phyloP scores from a whole-genome alignment of 1,139 yeast species.

The Schizosaccharomyces versatilis region DNA sequence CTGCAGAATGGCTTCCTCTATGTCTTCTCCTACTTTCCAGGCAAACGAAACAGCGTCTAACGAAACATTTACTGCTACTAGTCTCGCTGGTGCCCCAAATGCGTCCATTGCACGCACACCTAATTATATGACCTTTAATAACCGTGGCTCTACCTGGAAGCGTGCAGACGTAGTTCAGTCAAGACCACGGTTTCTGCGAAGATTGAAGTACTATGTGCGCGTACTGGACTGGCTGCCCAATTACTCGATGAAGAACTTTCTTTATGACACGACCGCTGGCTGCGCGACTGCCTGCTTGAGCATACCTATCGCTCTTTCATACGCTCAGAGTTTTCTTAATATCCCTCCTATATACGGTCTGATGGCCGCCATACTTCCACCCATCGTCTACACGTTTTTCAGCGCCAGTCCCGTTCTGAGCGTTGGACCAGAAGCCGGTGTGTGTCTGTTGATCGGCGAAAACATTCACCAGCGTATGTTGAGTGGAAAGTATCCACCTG shows the following conservation, averaged over 20 bases:
- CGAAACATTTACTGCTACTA: too few relatives aligned
- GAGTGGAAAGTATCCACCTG: slow-evolving; percentile 13
- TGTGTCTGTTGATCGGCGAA: slow-evolving; percentile 76
- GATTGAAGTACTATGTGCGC: slow-evolving; percentile 43
- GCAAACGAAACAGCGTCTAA: too few relatives aligned
- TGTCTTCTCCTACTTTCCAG: too few relatives aligned
- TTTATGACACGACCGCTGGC: slow-evolving; percentile 67
- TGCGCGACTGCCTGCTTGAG: slow-evolving; percentile 76
- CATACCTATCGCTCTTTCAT: slow-evolving; percentile 70
- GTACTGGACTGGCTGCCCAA: slow-evolving; percentile 56
- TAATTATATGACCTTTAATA: background rate
- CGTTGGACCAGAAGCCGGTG: slow-evolving; percentile 92
- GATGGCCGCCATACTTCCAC: slow-evolving; percentile 61
- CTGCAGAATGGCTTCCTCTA: too few relatives aligned
- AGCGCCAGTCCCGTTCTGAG: slow-evolving; percentile 94
- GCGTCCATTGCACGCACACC: background rate
- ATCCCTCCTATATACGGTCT: slow-evolving; percentile 78
- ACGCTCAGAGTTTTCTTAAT: slow-evolving; percentile 74
- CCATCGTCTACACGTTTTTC: slow-evolving; percentile 54
- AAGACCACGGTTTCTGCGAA: background rate
- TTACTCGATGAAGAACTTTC: slow-evolving; percentile 23
- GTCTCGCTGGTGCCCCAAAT: too few relatives aligned
- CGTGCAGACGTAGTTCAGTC: background rate
- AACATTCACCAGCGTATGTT: slow-evolving; percentile 35
- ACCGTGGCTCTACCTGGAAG: background rate